Base-by-base conservation (phyloP, 2,329 filamentous ascomycete species). In the Aotearoamyces nothofagi region DNA sequence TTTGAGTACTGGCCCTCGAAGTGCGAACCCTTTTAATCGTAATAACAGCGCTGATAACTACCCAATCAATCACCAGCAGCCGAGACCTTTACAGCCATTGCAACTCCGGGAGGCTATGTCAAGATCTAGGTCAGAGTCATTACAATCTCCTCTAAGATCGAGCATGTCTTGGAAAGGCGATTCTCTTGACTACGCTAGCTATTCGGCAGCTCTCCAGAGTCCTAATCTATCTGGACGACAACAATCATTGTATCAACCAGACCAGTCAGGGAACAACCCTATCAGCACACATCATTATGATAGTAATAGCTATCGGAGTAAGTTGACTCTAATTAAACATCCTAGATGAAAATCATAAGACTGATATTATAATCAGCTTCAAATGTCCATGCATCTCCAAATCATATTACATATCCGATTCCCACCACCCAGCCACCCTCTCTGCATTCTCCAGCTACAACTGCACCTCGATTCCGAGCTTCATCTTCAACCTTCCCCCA, bases 91-190 rank as follows among this genome's bases (percentile, higher is more conserved):
- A 5, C 68, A 71, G 40, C 64, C 66, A n/a, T 56, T 69, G 8
- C 64, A 71, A 29, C 56, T 71, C 15, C 56, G 67, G 22, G 69
- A 73, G 29, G 60, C 66, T 3, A 60, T 71, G 52, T 58, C 59
- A 5, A 57, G 68, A 32, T 62, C 67, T 8, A 58, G 69, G 36
- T 63, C 67, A 3, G 68, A 73, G 27, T 66, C 57, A 8, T 46
- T 71, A 9, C 66, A 72, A 34, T 73, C 68, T 9, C 66, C 69
- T 3, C 50, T 74, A 25, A 57, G 68, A 19, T 59, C 68, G 7
- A 68, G 63, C 43, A 68, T 73, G 63, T 65, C 67, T 9, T 75
- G 69, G 69, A 73, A 72, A 46, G 63, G 65, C 9, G 65, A 69
- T 35, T 54, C 62, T 1, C 60, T 73, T 32, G 66, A 71, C 40